Percentiles rank a stretch among this genome's conserved stretches.
Conservation (phyloP, 2,329 filamentous ascomycete species). For the Phaeosphaeriaceae sp. region DNA sequence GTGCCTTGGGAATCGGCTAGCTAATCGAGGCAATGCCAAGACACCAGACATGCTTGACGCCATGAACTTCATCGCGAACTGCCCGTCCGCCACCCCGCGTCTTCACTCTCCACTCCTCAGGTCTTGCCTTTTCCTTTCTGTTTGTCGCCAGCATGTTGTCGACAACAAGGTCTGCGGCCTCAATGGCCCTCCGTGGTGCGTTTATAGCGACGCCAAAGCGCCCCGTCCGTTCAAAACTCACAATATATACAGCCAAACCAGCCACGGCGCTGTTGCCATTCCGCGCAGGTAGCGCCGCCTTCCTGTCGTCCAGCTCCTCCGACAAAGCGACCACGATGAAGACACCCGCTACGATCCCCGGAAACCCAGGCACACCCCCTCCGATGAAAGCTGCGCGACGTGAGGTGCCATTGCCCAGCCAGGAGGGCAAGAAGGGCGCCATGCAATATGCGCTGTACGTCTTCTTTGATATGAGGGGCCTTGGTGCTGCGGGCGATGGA, state of each 20-base stretch:
- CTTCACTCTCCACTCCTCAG: slow-evolving; percentile 47
- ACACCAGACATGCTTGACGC: slow-evolving; percentile 39
- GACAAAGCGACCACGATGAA: slow-evolving; percentile 67
- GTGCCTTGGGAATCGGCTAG: slow-evolving; percentile 30
- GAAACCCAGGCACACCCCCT: slow-evolving; percentile 60
- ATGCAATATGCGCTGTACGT: slow-evolving; percentile 88
- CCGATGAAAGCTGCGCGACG: slow-evolving; percentile 64
- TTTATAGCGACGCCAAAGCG: slow-evolving; percentile 23
- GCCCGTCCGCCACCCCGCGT: slow-evolving; percentile 42
- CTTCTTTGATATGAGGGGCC: neutral
- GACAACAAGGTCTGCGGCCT: slow-evolving; percentile 58
- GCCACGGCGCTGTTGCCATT: slow-evolving; percentile 68
- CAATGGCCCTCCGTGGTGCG: slow-evolving; percentile 64
- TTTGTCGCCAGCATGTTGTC: slow-evolving; percentile 56
- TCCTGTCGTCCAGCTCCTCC: slow-evolving; percentile 70
- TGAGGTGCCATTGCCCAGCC: slow-evolving; percentile 78
- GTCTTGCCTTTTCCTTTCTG: slow-evolving; percentile 41
- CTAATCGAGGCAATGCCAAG: slow-evolving; percentile 36
- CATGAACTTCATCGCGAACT: slow-evolving; percentile 33
- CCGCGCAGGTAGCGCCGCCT: slow-evolving; percentile 65
- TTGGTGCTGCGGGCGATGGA: neutral
- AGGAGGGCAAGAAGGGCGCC: slow-evolving; percentile 79
- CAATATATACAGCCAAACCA: slow-evolving; percentile 66
- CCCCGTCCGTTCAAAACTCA: slow-evolving; percentile 33
- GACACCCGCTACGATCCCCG: slow-evolving; percentile 60